These are phyloP conservation scores for Larix kaempferi DNA, from an alignment of 75 land plant genomes.

Conservation along the genomic window DNA sequence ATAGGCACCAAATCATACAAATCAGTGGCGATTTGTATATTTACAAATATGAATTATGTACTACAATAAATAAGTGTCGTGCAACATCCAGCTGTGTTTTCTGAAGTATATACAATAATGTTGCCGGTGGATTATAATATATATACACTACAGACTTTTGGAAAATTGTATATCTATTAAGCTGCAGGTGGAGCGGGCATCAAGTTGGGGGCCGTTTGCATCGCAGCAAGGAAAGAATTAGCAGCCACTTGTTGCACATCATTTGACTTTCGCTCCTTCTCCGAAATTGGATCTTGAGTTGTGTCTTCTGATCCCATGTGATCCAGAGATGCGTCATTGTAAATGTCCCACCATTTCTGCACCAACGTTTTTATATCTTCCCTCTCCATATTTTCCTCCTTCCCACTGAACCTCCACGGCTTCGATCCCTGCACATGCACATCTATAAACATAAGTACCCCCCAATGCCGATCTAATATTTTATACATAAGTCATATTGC, in stretches of 20 bases:
- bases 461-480: too few relatives aligned
- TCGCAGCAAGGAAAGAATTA: neutral
- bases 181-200: neutral
- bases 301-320: neutral
- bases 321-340: slow-evolving; percentile 47
- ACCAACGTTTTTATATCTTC: slow-evolving; percentile 59
- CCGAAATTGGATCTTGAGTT: too few relatives aligned
- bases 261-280: neutral
- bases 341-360: slow-evolving; percentile 59
- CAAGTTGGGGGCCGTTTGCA: neutral
- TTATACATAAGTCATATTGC: too few relatives aligned
- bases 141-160: too few relatives aligned
- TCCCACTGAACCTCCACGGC: slow-evolving; percentile 65
- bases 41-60: too few relatives aligned
- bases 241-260: neutral
- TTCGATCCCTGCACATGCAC: slow-evolving; percentile 48
- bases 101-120: too few relatives aligned
- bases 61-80: too few relatives aligned
- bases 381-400: slow-evolving; percentile 67
- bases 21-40: too few relatives aligned
- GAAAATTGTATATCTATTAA: neutral
- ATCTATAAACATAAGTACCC: neutral
- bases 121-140: too few relatives aligned
- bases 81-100: too few relatives aligned
- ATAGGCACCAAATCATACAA: too few relatives aligned